Evolutionary conservation across 306 rosid genomes (phyloP).

Genomic region (Prunus davidiana): DNA sequence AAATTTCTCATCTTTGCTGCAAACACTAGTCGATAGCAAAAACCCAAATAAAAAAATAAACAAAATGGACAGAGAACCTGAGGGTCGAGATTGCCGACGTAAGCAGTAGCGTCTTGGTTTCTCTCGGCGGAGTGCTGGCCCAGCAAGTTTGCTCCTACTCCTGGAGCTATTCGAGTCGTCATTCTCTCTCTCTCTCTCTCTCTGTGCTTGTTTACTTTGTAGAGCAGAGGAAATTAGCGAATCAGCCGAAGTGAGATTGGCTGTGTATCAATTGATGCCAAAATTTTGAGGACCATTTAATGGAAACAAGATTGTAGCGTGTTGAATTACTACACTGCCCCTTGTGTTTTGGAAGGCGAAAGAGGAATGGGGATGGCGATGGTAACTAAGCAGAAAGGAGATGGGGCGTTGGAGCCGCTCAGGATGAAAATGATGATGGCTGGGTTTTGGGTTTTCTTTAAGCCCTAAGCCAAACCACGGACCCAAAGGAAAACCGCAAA

Average conservation of each 20-base stretch:
- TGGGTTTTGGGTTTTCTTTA: constrained; percentile 8
- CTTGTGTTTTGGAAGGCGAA: not conserved
- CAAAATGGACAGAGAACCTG: constrained; percentile 31
- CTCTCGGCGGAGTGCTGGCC: constrained; percentile 89
- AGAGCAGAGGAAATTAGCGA: not conserved
- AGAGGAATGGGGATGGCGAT: not conserved
- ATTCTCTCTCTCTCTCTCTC: constrained; percentile 24
- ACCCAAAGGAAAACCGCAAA: too few relatives aligned
- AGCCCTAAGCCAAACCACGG: not conserved
- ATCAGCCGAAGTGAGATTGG: not conserved
- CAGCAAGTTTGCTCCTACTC: constrained; percentile 90
- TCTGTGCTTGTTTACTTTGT: not conserved
- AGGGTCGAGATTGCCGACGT: constrained; percentile 97
- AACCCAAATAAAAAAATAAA: not conserved
- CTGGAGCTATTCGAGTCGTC: constrained; percentile 98
- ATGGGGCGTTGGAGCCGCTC: not conserved
- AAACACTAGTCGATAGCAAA: not conserved
- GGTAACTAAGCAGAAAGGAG: not conserved
- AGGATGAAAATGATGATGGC: not conserved
- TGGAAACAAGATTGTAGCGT: too few relatives aligned
- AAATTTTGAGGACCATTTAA: too few relatives aligned
- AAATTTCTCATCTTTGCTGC: not conserved
- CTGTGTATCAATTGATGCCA: not conserved
- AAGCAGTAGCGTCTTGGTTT: constrained; percentile 97
- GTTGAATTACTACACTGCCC: not conserved